A percentile compares a stretch with the other conserved stretches of the same genome.
Evolutionary conservation across 2,329 filamentous ascomycete species (phyloP).

Genomic region (Chlorencoelia australis): DNA sequence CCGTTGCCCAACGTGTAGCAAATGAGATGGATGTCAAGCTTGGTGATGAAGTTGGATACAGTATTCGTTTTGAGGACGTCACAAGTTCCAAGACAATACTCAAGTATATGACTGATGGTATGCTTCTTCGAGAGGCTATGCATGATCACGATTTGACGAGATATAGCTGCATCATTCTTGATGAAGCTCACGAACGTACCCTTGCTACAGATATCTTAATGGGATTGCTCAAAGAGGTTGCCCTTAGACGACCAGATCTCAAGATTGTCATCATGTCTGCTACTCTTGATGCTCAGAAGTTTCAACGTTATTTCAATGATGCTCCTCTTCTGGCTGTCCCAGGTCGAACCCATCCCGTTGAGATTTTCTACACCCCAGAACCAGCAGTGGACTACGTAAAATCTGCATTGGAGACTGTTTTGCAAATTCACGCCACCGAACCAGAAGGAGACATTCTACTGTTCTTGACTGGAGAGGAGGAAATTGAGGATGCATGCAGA

Average conservation of each 20-base stretch:
- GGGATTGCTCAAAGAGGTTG: constrained; percentile 88
- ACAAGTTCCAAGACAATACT: constrained; percentile 81
- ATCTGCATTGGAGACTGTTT: constrained; percentile 83
- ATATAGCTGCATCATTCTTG: constrained; percentile 96
- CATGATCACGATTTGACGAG: constrained; percentile 84
- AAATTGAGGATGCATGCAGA: constrained; percentile 91
- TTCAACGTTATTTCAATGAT: constrained; percentile 93
- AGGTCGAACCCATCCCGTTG: constrained; percentile 89
- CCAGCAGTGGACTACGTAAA: constrained; percentile 96
- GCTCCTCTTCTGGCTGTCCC: constrained; percentile 90
- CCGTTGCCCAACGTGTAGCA: constrained; percentile 93
- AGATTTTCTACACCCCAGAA: constrained; percentile 97
- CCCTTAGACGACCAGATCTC: constrained; percentile 70
- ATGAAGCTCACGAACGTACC: constrained; percentile 96
- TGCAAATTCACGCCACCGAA: constrained; percentile 93
- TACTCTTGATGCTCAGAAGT: constrained; percentile 94
- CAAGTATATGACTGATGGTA: constrained; percentile 99
- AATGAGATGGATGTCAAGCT: constrained; percentile 91
- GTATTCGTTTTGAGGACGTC: constrained; percentile 96
- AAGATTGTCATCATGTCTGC: constrained; percentile 99
- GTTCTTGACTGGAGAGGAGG: constrained; percentile 95
- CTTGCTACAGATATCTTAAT: constrained; percentile 96
- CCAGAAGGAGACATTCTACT: constrained; percentile 85
- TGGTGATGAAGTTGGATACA: constrained; percentile 94
- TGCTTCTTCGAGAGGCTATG: constrained; percentile 93